Evolutionary conservation across 495 filamentous ascomycete species (phyloP).

Genomic region (Lasiosphaeria miniovina): DNA sequence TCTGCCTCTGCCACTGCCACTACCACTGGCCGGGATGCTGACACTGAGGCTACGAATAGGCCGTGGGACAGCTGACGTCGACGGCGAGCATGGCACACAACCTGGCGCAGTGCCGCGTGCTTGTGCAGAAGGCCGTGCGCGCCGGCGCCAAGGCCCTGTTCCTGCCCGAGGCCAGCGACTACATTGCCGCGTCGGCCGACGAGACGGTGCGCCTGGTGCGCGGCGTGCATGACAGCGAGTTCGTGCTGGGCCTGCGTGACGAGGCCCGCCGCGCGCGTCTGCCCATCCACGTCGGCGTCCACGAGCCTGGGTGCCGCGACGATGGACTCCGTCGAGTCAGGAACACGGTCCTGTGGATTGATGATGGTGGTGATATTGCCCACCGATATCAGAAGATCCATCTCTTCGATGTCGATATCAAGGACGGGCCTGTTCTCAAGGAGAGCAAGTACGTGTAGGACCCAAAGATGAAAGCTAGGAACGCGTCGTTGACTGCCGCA

Average conservation of each 20-base stretch:
- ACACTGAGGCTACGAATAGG: slow-evolving; percentile 45
- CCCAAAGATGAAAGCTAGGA: slow-evolving; percentile 29
- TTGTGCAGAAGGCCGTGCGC: slow-evolving; percentile 68
- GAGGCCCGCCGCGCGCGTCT: slow-evolving; percentile 59
- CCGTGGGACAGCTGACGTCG: slow-evolving; percentile 84
- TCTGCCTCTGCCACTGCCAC: too few species aligned
- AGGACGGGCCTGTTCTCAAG: slow-evolving; percentile 25
- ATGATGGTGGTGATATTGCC: slow-evolving; percentile 34
- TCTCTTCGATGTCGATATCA: slow-evolving; percentile 43
- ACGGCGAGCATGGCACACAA: slow-evolving; percentile 77
- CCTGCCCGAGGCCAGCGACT: slow-evolving; percentile 89
- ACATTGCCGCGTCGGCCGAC: slow-evolving; percentile 64
- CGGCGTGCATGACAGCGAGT: slow-evolving; percentile 50
- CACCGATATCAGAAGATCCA: slow-evolving; percentile 57
- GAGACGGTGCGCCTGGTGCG: slow-evolving; percentile 67
- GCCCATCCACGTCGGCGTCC: slow-evolving; percentile 84
- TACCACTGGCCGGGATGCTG: not conserved
- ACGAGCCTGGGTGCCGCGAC: slow-evolving; percentile 34
- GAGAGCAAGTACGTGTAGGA: slow-evolving; percentile 26
- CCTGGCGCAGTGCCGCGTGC: slow-evolving; percentile 65
- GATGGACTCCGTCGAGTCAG: slow-evolving; percentile 31
- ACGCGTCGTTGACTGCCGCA: slow-evolving; percentile 13
- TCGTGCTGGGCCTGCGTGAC: slow-evolving; percentile 68
- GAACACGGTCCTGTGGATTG: slow-evolving; percentile 50
- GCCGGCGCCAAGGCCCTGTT: slow-evolving; percentile 83